Base-by-base conservation (phyloP, 73 alveolate genomes). In the Diophrys sp. region DNA sequence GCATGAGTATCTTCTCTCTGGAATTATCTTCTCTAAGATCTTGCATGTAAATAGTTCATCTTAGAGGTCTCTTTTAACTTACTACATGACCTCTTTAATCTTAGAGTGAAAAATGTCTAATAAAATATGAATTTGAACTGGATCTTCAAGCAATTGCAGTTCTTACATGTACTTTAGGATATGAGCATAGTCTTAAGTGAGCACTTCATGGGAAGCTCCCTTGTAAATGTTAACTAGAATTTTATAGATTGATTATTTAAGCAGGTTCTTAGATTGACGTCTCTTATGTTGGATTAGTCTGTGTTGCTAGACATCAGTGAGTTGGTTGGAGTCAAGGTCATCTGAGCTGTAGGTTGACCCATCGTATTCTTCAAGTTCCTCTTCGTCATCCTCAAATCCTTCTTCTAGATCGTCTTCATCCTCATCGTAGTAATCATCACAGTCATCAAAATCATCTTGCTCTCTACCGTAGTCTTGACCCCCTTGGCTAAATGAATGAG, bases 21-120 rank as follows among this genome's bases (percentile, higher is more conserved):
- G 75, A 2, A 23, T 29, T 2, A 68, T 68, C 29, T 68, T 68
- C 24, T 68, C 75, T 28, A 68, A 28, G 11, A 68, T 68, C 31
- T 68, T 68, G 31, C 18, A 1, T 68, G 23, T 68, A 55, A 68
- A 68, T 18, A 68, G 54, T 2, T 68, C 75, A 24, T 68, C 75
- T 5, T 23, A 31, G 54, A 68, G 75, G 24, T 68, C 54, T 68
- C 29, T 68, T 55, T 68, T 68, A 44, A 68, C 75, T 2, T 23
- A n/a, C 24, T 31, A 5, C 75, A 68, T 68, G 2, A 68, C 23
- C 8, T 68, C 75, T 29, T 31, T 68, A 1, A 68, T 68, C 56
- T 14, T 31, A 11, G 55, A 5, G 24, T 68, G 29, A 2, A 29
- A 2, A 5, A 68, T 25, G 18, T 68, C 75, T 28, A 44, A 44